These are phyloP conservation scores for Kondoa subrosea DNA, from an alignment of 768 basidiomycete species.

Conservation along the genomic window DNA sequence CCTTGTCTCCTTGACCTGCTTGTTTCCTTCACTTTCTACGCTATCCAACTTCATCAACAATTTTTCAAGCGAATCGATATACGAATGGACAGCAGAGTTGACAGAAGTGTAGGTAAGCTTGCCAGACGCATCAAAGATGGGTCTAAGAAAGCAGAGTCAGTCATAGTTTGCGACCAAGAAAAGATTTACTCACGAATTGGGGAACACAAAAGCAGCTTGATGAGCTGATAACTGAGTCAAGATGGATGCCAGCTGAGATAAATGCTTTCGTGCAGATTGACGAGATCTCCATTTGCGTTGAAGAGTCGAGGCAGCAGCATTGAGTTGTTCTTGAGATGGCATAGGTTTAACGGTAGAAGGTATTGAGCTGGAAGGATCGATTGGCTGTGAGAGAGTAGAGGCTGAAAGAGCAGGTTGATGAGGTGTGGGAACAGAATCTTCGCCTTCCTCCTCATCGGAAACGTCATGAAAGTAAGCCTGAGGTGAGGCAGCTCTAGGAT, in stretches of 20 bases:
- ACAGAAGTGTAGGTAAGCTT: conserved; percentile 47
- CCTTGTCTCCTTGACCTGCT: conserved; percentile 40
- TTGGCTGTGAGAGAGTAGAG: neutral
- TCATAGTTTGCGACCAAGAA: neutral
- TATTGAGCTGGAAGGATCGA: neutral
- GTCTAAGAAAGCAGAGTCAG: conserved; percentile 12
- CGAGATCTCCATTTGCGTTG: neutral
- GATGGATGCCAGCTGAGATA: neutral
- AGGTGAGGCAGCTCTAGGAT: too few species aligned
- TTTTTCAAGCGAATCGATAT: conserved; percentile 47
- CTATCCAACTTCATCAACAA: conserved; percentile 52
- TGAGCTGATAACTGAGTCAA: neutral
- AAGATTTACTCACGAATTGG: neutral
- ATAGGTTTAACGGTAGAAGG: neutral
- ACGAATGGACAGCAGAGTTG: conserved; percentile 48
- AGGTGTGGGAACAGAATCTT: neutral
- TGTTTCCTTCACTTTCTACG: conserved; percentile 48
- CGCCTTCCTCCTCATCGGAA: neutral
- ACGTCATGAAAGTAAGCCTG: neutral
- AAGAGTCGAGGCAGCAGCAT: neutral
- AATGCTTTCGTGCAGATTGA: neutral
- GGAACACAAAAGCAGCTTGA: neutral
- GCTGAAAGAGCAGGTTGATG: neutral
- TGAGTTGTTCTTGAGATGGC: neutral
- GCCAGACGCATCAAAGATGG: neutral